phyloP scores from a whole-genome alignment of 2,329 filamentous ascomycete genomes.

The Emmonsiellopsis sp. region DNA sequence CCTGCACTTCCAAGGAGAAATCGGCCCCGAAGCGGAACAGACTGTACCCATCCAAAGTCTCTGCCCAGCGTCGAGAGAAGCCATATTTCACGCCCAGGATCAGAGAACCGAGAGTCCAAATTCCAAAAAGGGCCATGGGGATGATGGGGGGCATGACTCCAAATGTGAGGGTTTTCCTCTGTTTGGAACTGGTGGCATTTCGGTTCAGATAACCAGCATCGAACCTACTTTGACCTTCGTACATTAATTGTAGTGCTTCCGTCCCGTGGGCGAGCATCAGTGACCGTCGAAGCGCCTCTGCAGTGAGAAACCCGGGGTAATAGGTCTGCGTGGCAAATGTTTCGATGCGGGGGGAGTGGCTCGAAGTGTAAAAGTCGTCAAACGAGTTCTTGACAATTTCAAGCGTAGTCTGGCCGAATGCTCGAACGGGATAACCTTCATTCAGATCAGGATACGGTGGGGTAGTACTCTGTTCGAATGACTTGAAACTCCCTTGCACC shows the following conservation, averaged over 20 bases:
- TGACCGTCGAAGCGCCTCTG: not conserved
- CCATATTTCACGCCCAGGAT: not conserved
- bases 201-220: not conserved
- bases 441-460: not conserved
- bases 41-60: conserved; percentile 6
- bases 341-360: not conserved
- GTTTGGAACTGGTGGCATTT: not conserved
- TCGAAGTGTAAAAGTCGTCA: not conserved
- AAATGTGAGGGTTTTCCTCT: not conserved
- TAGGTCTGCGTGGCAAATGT: too few relatives aligned
- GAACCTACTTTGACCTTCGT: not conserved
- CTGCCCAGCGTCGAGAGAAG: not conserved
- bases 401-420: not conserved
- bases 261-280: not conserved
- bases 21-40: conserved; percentile 9
- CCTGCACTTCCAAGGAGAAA: not conserved
- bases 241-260: not conserved
- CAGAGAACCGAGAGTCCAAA: not conserved
- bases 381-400: not conserved
- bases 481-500: not conserved
- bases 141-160: not conserved
- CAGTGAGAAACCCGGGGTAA: not conserved
- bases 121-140: not conserved
- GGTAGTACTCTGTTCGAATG: not conserved
- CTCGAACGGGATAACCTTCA: not conserved